Evolutionary conservation across 148 eudicot genomes (phyloP), one percentile per base, ranked within the genome.

Genomic region (Arctostaphylos glauca): DNA sequence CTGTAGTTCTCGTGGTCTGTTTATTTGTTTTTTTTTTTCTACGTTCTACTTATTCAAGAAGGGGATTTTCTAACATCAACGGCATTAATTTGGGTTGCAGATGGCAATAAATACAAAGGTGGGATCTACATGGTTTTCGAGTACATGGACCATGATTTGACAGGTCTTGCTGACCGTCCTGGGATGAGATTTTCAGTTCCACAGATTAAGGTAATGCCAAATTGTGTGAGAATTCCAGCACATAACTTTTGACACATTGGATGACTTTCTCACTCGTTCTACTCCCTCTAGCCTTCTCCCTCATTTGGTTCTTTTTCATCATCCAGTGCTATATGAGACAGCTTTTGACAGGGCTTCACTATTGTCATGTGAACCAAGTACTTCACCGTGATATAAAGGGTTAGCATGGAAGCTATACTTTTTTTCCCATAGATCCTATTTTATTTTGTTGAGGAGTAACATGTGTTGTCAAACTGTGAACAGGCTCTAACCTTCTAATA

Each of bases 311-410:
- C 15, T 64, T 64, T 64, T 64, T 23, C 74, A 44, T 64, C 72
- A 81, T 82, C 25, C 89, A 94, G 97, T 94, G 97, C 85, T 94
- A 92, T 77, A 90, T 94, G 94, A 91, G 85, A 84, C 97, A 94
- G 84, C 86, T 94, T 82, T 85, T 94, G 76, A 89, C 91, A 21
- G 95, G 98, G 77, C 94, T 94, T 64, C 93, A 88, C 83, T 94
- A 92, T 78, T 94, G 98, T 86, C 98, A 91, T 86, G 88, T 88
- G 81, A 94, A 94, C 86, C 90, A 90, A 86, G 94, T 94, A 60
- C 92, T 94, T 87, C 98, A 94, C 80, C 90, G 94, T 72, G 98
- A 94, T 81, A 92, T 92, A 41, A 94, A 94, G 90, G 95, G 98
- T 90, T 47, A 55, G 52, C 62, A 31, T 43, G 8, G 21, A 71